Evolutionary conservation across 2,329 filamentous ascomycete genomes (phyloP).

Genomic region (Aplosporella prunicola): DNA sequence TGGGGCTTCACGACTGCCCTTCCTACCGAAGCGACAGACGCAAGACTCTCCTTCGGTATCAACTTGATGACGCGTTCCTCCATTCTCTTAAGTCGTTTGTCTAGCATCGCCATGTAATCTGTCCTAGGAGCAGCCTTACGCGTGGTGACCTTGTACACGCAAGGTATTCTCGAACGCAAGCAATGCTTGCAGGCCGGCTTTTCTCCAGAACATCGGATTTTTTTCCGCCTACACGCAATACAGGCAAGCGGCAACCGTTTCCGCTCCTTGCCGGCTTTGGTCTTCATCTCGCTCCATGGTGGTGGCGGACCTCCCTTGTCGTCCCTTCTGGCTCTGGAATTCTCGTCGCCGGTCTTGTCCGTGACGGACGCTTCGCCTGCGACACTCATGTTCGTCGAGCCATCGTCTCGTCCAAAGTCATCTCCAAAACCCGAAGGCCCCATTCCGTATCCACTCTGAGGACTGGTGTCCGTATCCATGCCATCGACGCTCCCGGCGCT

Average conservation of each 20-base stretch:
- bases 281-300: constrained; percentile 45
- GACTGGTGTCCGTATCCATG: constrained; percentile 24
- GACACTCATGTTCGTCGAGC: constrained; percentile 12
- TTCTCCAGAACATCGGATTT: constrained; percentile 95
- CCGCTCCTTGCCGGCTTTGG: constrained; percentile 79
- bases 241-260: constrained; percentile 89
- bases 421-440: constrained; percentile 24
- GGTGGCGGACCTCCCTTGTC: constrained; percentile 26
- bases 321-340: constrained; percentile 1
- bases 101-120: constrained; percentile 98
- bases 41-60: constrained; percentile 76
- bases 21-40: constrained; percentile 56
- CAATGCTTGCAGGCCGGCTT: constrained; percentile 98
- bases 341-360: constrained; percentile 1
- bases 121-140: constrained; percentile 89
- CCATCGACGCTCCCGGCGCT: constrained; percentile 19
- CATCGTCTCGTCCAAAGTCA: constrained; percentile 16
- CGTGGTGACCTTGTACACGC: constrained; percentile 94
- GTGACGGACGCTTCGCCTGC: background rate
- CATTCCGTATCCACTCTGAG: constrained; percentile 21
- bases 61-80: constrained; percentile 96
- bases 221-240: constrained; percentile 92
- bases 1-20: constrained; percentile 79
- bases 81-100: constrained; percentile 93
- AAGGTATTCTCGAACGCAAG: constrained; percentile 81